These are phyloP conservation scores for Crataegus laevigata DNA, from an alignment of 306 rosid species.

Conservation along the genomic window DNA sequence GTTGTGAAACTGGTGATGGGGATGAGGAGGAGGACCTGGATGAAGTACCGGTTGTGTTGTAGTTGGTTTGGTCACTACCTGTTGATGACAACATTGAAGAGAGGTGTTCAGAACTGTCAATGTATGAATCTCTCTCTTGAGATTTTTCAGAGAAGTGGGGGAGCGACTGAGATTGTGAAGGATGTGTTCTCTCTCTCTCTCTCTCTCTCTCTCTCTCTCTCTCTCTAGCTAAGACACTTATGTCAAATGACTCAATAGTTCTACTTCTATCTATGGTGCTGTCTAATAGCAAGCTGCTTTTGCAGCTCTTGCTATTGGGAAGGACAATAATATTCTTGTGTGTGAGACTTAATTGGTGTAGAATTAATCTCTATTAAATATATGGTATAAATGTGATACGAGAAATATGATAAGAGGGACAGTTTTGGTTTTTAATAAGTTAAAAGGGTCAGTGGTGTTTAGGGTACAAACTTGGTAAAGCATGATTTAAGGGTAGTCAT, in stretches of 20 bases:
- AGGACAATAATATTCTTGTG: too few relatives aligned
- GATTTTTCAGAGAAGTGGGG: not conserved
- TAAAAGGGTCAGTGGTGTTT: not conserved
- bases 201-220: too few relatives aligned
- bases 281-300: not conserved
- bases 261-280: too few relatives aligned
- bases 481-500: too few relatives aligned
- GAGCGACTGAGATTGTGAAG: not conserved
- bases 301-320: not conserved
- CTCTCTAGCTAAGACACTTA: not conserved
- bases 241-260: too few relatives aligned
- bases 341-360: too few relatives aligned
- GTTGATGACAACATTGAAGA: slow-evolving; percentile 6
- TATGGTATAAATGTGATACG: too few relatives aligned
- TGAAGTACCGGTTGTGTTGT: not conserved
- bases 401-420: too few relatives aligned
- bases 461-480: not conserved
- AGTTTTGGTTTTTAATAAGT: not conserved
- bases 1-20: slow-evolving; percentile 2
- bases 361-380: too few relatives aligned
- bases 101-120: not conserved
- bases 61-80: not conserved
- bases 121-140: not conserved
- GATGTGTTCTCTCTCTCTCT: too few relatives aligned
- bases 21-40: slow-evolving; percentile 4